Conservation (phyloP, 139 green algal genomes). For the Asterochloris erici region DNA sequence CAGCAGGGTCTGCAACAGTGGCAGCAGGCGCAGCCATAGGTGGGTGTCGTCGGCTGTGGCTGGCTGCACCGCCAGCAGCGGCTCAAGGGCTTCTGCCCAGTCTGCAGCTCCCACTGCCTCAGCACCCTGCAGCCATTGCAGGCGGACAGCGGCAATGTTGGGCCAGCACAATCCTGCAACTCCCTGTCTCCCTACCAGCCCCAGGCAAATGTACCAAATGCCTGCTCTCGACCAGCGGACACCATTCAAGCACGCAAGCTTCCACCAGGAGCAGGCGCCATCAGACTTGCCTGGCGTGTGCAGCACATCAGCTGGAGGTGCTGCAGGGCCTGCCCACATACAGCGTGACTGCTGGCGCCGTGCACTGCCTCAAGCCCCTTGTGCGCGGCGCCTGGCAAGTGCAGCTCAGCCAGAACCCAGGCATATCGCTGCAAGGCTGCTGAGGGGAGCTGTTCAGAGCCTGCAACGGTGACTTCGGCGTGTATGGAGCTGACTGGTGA, state of each 20-base stretch:
- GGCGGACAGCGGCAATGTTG: too few species aligned
- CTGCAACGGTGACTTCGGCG: background rate
- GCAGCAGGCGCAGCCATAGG: conserved; percentile 48
- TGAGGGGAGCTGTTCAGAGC: background rate
- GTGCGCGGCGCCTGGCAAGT: background rate
- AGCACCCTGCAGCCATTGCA: conserved; percentile 12
- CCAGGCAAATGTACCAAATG: too few species aligned
- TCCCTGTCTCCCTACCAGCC: too few species aligned
- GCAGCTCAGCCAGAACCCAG: background rate
- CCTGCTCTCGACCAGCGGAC: too few species aligned
- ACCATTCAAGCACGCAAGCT: conserved; percentile 23
- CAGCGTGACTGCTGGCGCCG: background rate
- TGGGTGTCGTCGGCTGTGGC: conserved; percentile 37
- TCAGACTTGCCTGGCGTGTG: background rate
- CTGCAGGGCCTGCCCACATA: background rate
- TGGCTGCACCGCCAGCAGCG: conserved; percentile 35
- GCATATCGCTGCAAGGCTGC: background rate
- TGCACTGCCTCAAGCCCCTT: background rate
- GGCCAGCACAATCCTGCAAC: too few species aligned
- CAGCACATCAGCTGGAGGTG: conserved; percentile 4
- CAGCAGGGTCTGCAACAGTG: conserved; percentile 29
- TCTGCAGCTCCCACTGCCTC: conserved; percentile 21
- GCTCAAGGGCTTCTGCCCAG: conserved; percentile 33
- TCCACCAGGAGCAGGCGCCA: conserved; percentile 11
- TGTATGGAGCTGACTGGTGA: too few species aligned